A percentile compares a stretch with the other conserved stretches of the same genome.
Conservation (phyloP, 176 grass and related monocot species). For the Olyra latifolia region DNA sequence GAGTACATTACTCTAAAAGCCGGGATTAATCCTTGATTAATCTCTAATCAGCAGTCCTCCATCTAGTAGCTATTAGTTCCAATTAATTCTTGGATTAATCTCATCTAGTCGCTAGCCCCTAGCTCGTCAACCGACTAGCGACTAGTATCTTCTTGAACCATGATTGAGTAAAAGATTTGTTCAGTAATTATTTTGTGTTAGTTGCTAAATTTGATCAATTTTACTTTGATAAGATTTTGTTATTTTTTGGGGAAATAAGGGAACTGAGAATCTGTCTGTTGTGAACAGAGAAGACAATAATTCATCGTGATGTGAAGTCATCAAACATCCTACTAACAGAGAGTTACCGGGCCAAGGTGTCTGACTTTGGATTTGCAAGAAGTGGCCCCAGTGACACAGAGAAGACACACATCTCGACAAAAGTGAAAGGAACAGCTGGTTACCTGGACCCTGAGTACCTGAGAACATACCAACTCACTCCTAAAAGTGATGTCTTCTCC, state of each 20-base stretch:
- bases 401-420: slow-evolving; percentile 94
- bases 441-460: slow-evolving; percentile 97
- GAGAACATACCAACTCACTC: slow-evolving; percentile 88
- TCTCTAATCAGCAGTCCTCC: too few relatives aligned
- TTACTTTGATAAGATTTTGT: neutral
- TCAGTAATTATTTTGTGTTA: neutral
- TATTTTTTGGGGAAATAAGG: neutral
- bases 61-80: too few relatives aligned
- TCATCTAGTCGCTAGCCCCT: too few relatives aligned
- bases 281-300: slow-evolving; percentile 94
- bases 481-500: slow-evolving; percentile 99
- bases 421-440: slow-evolving; percentile 98
- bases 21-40: too few relatives aligned
- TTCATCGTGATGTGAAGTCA: slow-evolving; percentile 98
- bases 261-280: slow-evolving; percentile 25
- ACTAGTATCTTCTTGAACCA: too few relatives aligned
- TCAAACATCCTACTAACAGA: slow-evolving; percentile 98
- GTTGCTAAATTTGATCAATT: neutral
- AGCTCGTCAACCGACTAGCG: too few relatives aligned
- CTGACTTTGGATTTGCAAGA: slow-evolving; percentile 93
- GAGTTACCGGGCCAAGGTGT: slow-evolving; percentile 88
- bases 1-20: neutral
- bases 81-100: too few relatives aligned
- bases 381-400: slow-evolving; percentile 83
- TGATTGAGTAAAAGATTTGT: neutral